A percentile compares a stretch with the other conserved stretches of the same genome.
Evolutionary conservation across 2,329 filamentous ascomycete genomes (phyloP).

Genomic region (Escovopsis sp.): DNA sequence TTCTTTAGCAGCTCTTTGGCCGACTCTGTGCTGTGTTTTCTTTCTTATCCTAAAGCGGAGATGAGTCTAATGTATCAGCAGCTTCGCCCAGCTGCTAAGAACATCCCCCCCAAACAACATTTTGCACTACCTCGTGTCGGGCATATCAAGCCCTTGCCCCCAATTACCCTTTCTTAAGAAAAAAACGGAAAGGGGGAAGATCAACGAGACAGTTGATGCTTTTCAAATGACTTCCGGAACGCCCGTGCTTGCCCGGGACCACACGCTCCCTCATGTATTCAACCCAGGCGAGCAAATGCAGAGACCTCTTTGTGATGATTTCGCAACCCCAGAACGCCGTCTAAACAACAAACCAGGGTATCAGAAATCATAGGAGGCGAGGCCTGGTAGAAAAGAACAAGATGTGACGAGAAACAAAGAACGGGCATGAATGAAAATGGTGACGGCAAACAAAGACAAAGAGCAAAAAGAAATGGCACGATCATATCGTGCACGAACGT

Average conservation of each 20-base stretch:
- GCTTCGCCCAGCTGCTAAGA: slow-evolving; percentile 7
- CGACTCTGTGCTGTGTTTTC: no score
- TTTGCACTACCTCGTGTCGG: no score
- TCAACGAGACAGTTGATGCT: no score
- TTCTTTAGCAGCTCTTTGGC: no score
- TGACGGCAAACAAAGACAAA: neutral
- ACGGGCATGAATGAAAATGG: slow-evolving; percentile 6
- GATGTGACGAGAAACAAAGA: slow-evolving; percentile 9
- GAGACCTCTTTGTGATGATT: slow-evolving; percentile 7
- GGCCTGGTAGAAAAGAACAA: slow-evolving; percentile 5
- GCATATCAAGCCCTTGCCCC: slow-evolving; percentile 2
- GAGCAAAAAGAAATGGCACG: no score
- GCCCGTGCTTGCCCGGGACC: no score
- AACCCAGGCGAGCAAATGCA: slow-evolving; percentile 1
- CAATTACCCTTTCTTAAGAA: slow-evolving; percentile 1
- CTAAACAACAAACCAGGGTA: slow-evolving; percentile 10
- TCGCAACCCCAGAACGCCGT: slow-evolving; percentile 9
- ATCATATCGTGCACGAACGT: neutral
- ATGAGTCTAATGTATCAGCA: slow-evolving; percentile 31
- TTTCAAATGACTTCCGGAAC: no score
- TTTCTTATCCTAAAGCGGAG: slow-evolving; percentile 35
- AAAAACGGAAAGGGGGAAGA: no score
- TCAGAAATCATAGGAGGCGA: slow-evolving; percentile 11
- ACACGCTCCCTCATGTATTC: no score
- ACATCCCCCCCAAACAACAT: no score